Evolutionary conservation across 2,329 filamentous ascomycete species (phyloP).

Genomic region (Didymella lethalis): DNA sequence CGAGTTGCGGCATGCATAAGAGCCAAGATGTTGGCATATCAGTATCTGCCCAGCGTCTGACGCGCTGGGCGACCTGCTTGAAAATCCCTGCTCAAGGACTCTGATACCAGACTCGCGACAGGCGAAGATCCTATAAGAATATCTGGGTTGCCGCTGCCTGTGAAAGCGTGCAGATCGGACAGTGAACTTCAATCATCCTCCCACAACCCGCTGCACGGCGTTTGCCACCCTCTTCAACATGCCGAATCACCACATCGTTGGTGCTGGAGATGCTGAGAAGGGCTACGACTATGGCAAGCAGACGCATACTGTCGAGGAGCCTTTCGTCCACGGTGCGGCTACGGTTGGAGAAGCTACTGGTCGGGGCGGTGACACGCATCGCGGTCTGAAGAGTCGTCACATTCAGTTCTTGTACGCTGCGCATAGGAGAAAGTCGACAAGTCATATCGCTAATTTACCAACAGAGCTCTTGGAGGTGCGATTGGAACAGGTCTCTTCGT

Average conservation of each 20-base stretch:
- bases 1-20: conserved; percentile 12
- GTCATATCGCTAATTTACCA: conserved; percentile 22
- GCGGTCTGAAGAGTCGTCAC: conserved; percentile 49
- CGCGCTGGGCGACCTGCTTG: conserved; percentile 11
- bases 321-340: conserved; percentile 37
- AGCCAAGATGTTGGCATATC: conserved; percentile 24
- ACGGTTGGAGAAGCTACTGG: conserved; percentile 42
- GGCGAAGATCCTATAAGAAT: conserved; percentile 15
- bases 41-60: conserved; percentile 18
- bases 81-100: conserved; percentile 18
- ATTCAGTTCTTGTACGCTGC: conserved; percentile 47
- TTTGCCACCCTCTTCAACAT: conserved; percentile 19
- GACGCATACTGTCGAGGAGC: conserved; percentile 30
- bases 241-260: conserved; percentile 35
- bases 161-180: conserved; percentile 9
- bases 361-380: conserved; percentile 45
- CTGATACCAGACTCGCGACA: not conserved
- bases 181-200: conserved; percentile 2
- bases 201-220: not conserved
- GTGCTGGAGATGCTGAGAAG: conserved; percentile 37
- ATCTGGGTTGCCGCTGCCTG: conserved; percentile 7
- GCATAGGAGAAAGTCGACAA: not conserved
- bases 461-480: conserved; percentile 66
- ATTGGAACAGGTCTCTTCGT: conserved; percentile 55
- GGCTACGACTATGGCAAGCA: conserved; percentile 30